phyloP scores from a whole-genome alignment of 805 yeast species.

The Cyberlindnera meyerae region DNA sequence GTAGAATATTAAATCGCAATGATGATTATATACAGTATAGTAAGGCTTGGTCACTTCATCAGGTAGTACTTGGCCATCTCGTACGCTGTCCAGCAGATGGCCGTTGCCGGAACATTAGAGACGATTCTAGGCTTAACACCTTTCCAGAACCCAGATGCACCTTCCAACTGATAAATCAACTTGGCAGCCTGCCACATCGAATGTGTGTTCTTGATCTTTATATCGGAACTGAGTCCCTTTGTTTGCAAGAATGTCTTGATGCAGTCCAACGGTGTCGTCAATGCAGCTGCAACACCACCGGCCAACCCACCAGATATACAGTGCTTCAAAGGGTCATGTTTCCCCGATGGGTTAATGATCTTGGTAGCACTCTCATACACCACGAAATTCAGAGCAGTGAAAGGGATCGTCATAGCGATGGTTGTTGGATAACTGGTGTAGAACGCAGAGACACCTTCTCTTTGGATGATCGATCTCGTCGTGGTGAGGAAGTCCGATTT shows the following conservation, averaged over 20 bases:
- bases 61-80: slow-evolving; percentile 80
- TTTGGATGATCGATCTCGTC: slow-evolving; percentile 19
- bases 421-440: slow-evolving; percentile 96
- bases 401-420: slow-evolving; percentile 84
- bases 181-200: slow-evolving; percentile 70
- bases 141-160: slow-evolving; percentile 63
- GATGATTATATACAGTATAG: neutral
- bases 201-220: slow-evolving; percentile 44
- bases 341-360: slow-evolving; percentile 67
- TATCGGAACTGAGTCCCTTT: slow-evolving; percentile 44
- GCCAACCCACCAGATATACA: slow-evolving; percentile 91
- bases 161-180: slow-evolving; percentile 57
- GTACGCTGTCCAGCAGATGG: slow-evolving; percentile 96
- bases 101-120: slow-evolving; percentile 91
- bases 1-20: neutral
- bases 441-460: slow-evolving; percentile 72
- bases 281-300: slow-evolving; percentile 92
- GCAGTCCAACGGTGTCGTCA: slow-evolving; percentile 92
- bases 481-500: slow-evolving; percentile 13
- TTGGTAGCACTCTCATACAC: slow-evolving; percentile 79
- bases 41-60: slow-evolving; percentile 9
- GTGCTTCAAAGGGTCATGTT: slow-evolving; percentile 87
- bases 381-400: slow-evolving; percentile 90
- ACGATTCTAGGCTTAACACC: slow-evolving; percentile 89
- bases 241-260: slow-evolving; percentile 90